Base-by-base conservation (phyloP, 495 filamentous ascomycete species). In the Podospora australis region DNA sequence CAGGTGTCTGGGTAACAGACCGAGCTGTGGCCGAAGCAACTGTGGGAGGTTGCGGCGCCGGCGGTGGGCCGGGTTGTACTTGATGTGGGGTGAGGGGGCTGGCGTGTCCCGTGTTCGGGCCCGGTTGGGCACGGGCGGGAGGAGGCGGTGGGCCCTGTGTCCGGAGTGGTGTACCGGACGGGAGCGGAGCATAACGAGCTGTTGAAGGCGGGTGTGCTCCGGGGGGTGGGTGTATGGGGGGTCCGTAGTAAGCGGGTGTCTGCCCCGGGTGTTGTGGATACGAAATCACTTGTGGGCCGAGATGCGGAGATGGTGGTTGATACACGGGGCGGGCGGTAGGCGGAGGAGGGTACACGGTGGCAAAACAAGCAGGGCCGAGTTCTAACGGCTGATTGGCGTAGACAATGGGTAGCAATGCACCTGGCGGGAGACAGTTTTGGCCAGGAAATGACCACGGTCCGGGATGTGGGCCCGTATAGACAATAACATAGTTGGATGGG, bases 381-480 rank as follows among this genome's bases (percentile, higher is more conserved):
- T 48, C 34, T 11, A 45, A 9, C 9, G 34, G 24, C 21, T 54
- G 51, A n/a, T 35, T 41, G 10, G 45, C 40, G 39, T 49, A 35
- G 3, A 54, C 46, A 25, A 54, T 36, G 6, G 51, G 51, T 5
- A 54, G 16, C 17, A 49, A 30, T 1, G 45, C 17, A 6, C 51
- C 51, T n/a, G 51, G 46, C 6, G 35, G 45, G 17, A 49, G 16
- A 39, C 39, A 45, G 8, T 44, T 32, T 21, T 54, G 46, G 2
- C 40, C 46, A 20, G 34, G 41, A 26, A 26, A 28, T 8, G 8
- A 14, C 40, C 40, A 43, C n/a, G 46, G 46, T 9, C 46, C 51
- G 6, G 51, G 51, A 14, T 38, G 46, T 7, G 40, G 40, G 3
- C 46, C 51, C 4, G 44, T 22, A 24, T 53, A 53, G 7, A 48